Conservation (phyloP, 176 grass and related monocot species). For the Musa itinerans region DNA sequence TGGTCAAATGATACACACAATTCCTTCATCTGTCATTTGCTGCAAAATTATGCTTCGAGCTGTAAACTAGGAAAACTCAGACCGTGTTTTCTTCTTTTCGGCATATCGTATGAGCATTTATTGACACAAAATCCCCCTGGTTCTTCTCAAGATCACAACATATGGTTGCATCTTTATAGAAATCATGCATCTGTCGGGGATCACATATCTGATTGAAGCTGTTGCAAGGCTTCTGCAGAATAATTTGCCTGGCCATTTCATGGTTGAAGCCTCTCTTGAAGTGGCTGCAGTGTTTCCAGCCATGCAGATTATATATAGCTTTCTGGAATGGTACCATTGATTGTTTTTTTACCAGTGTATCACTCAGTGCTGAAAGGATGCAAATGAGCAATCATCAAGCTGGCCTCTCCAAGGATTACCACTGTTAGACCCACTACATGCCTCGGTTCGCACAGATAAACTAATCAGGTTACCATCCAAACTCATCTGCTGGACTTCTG, state of each 20-base stretch:
- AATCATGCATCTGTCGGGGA: not conserved
- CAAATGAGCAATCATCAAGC: constrained; percentile 36
- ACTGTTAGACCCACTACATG: constrained; percentile 77
- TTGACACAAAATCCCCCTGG: not conserved
- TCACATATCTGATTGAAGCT: not conserved
- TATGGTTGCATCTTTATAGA: not conserved
- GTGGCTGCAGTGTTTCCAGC: not conserved
- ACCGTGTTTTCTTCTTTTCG: too few species aligned
- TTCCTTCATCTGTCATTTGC: too few species aligned
- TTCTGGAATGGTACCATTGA: not conserved
- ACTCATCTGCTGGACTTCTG: constrained; percentile 98
- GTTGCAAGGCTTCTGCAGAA: not conserved
- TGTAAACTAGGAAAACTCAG: too few species aligned
- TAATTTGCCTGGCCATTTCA: not conserved
- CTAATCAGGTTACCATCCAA: constrained; percentile 82
- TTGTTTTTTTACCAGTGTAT: not conserved
- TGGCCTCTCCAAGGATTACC: constrained; percentile 66
- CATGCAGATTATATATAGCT: too few species aligned
- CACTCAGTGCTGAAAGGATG: constrained; percentile 36
- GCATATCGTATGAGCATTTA: too few species aligned
- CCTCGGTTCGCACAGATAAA: constrained; percentile 62
- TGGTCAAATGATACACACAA: too few species aligned
- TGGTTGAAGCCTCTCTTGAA: not conserved
- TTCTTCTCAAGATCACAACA: not conserved
- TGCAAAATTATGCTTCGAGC: too few species aligned